Evolutionary conservation across 306 rosid species (phyloP), one percentile per base, ranked within the genome.

Genomic region (Comarum palustre): DNA sequence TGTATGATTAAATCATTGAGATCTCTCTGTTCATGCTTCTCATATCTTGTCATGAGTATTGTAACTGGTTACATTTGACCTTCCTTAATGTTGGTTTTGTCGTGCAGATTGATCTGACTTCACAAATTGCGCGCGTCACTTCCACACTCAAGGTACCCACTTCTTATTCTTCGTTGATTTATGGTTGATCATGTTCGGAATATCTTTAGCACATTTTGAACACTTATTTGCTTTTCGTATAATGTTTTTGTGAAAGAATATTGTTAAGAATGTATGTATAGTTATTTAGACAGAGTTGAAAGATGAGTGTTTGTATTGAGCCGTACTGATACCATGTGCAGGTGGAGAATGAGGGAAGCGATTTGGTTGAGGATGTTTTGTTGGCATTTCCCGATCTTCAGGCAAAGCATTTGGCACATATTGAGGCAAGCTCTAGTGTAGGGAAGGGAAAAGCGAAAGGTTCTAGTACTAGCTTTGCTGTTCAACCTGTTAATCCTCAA

Each of bases 101-200:
- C 5, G 64, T 83, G 87, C 96, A 95, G 99, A 85, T 91, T 77
- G 99, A 95, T 79, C 83, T 91, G 83, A 85, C 93, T 13, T 90
- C 99, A 4, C 99, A 95, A 80, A 84, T 87, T 79, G 96, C 80
- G 68, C 97, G 97, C 80, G 59, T 84, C 83, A 67, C 86, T 64
- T 82, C 97, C 68, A 61, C 96, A n/a, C 77, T 95, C 0, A 95
- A 90, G 99, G 98, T 94, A 47, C 80, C 62, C 55, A 19, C 38
- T 13, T 42, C 39, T 14, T 50, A 9, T 72, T 48, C 34, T 50
- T 79, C 19, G 36, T 66, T 54, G 15, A 67, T 10, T 52, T 69
- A 9, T 22, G 22, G 24, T 22, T 6, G 41, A 6, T 6, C 32
- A 16, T 6, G 20, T 1, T 15, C 13, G 45, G 32, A 45, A 68